Percentiles rank a stretch among this genome's conserved stretches.
These are phyloP conservation scores for Prunus mira DNA, from an alignment of 306 rosid genomes.

Conservation along the genomic window DNA sequence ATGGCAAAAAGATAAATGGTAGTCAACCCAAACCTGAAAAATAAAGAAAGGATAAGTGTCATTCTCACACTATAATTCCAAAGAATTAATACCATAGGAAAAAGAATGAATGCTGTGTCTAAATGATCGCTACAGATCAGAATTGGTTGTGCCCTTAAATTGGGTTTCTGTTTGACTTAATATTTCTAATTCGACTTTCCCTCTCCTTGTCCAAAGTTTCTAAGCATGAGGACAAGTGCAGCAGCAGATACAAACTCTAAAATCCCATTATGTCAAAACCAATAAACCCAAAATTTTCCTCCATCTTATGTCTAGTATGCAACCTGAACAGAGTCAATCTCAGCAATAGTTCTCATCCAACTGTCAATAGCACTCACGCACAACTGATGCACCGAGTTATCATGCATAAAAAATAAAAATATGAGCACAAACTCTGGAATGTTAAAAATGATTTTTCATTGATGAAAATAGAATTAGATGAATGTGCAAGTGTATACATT, in stretches of 20 bases:
- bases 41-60: conserved; percentile 10
- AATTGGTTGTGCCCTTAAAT: not conserved
- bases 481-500: not conserved
- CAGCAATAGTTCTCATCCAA: not conserved
- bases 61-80: conserved; percentile 14
- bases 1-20: conserved; percentile 71
- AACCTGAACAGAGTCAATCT: not conserved
- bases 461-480: not conserved
- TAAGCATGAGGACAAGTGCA: not conserved
- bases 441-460: not conserved
- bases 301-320: not conserved
- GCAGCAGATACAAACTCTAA: not conserved
- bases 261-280: not conserved
- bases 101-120: not conserved
- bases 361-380: not conserved
- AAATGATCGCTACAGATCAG: not conserved
- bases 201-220: not conserved
- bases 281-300: not conserved
- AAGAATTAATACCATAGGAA: not conserved
- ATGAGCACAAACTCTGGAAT: not conserved
- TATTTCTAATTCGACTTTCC: not conserved
- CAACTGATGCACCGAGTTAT: not conserved
- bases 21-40: conserved; percentile 83
- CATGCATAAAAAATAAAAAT: not conserved
- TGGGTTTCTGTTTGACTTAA: not conserved